Base-by-base conservation (phyloP, 257 asterid genomes). In the Osmanthus fragrans region DNA sequence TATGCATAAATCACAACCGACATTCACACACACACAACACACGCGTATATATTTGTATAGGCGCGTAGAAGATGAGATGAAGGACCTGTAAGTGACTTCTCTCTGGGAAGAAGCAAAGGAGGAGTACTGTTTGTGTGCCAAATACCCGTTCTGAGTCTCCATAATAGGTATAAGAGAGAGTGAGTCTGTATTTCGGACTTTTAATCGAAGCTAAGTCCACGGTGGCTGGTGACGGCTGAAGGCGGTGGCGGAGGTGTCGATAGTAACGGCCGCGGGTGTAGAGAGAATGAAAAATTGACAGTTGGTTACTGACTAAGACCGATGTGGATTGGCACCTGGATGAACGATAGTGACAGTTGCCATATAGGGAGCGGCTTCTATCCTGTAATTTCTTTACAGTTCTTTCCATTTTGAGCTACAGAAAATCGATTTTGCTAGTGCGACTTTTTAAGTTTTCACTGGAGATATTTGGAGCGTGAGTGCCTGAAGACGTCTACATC, bases 321-420 rank as follows among this genome's bases (percentile, higher is more conserved):
- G 25, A 51, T 2, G 63, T 51, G 63, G 25, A 51, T 4, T 51
- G 21, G 11, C 63, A 51, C 25, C 63, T 51, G 63, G 21, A 51
- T 19, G 25, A 19, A 19, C 63, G 19, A 45, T 45, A 45, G 19
- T 45, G 54, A 45, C 54, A 13, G 54, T 13, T 12, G 19, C 54
- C 54, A 45, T 12, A 13, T 45, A 45, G 5, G 51, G 51, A 30
- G 34, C 25, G 40, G 18, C 23, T 76, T 77, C 67, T 75, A 83
- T 81, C 78, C 86, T 73, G 86, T 73, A 64, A 70, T 37, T 70
- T 15, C n/a, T 37, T 11, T n/a, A 56, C 80, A 66, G 68, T 76
- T 64, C 18, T 3, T 45, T 45, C 5, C 18, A 45, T 13, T 45
- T 13, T 45, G 54, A 12, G 13, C 54, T 45, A 15, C 13, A 40